These are phyloP conservation scores for Lipomyces mesembrius DNA, from an alignment of 805 yeast genomes.

Conservation along the genomic window DNA sequence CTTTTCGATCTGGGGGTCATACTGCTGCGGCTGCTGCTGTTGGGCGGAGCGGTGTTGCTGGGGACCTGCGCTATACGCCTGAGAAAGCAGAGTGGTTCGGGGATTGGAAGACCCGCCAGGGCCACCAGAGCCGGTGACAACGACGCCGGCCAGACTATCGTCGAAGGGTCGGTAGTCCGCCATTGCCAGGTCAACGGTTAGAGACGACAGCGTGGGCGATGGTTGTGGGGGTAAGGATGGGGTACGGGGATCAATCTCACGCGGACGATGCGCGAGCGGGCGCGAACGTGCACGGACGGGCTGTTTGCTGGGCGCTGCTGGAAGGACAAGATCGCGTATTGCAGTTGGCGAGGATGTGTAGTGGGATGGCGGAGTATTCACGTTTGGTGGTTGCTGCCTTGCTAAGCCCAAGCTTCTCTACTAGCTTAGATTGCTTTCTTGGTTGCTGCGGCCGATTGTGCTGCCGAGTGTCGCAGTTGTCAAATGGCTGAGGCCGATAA, in stretches of 20 bases:
- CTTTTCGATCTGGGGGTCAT: conserved; percentile 31
- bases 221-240: background rate
- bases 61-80: conserved; percentile 12
- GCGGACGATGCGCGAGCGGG: background rate
- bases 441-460: background rate
- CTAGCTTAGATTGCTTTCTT: background rate
- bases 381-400: background rate
- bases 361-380: background rate
- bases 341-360: background rate
- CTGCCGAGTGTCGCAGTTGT: background rate
- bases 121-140: conserved; percentile 14
- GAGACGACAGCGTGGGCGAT: conserved; percentile 2
- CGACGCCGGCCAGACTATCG: conserved; percentile 28
- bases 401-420: background rate
- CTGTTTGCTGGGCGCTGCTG: background rate
- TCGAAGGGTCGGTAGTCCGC: conserved; percentile 32
- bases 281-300: background rate
- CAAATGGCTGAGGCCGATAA: background rate
- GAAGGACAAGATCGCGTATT: background rate
- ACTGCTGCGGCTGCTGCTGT: conserved; percentile 44
- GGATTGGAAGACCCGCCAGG: conserved; percentile 19
- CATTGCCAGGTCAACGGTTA: conserved; percentile 15
- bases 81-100: conserved; percentile 12
- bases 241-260: background rate
- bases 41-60: conserved; percentile 36